Evolutionary conservation across 2,329 filamentous ascomycete species (phyloP), one percentile per base, ranked within the genome.

Genomic region (Ophiostoma quercus): DNA sequence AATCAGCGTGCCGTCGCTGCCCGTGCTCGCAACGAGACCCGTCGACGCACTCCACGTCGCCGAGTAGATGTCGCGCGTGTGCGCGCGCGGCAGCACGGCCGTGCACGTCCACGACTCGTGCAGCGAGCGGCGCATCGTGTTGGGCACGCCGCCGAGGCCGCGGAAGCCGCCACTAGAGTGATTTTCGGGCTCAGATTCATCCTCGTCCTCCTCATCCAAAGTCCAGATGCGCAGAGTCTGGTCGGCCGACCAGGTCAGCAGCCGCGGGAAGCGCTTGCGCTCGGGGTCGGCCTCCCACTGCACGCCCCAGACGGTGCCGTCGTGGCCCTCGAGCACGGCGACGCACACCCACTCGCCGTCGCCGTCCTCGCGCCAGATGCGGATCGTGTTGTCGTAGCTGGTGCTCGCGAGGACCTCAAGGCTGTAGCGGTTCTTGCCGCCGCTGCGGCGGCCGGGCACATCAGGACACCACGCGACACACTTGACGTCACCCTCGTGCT

Each of bases 401-500:
- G 87, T 90, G 76, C 90, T 95, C 7, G 92, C 95, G 25, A 99
- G 84, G 66, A 95, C 84, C 74, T 97, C 90, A 66, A 85, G 82
- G 73, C 84, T 82, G 74, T 86, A 87, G 25, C 57, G 71, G 66
- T 62, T 66, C 57, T 62, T 37, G 34, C 34, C 37, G 37, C 66
- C 70, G 51, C 65, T 69, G 29, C 78, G 75, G 32, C 84, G 79
- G 32, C 82, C 83, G 12, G 83, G 81, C 29, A 84, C 85, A 68
- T 89, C 88, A 0, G 92, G 92, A 77, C 95, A 94, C 95, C 95
- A 99, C 2, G 89, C 87, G 1, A 99, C 92, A 73, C 89, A 92
- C 79, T 99, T 99, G 74, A 99, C 94, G 79, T 99, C 95, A 29
- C 92, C 94, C 66, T 94, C 91, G 78, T 99, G 95, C 80, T 98